phyloP scores from a whole-genome alignment of 345 rosid species.

The Boechera divaricarpa region DNA sequence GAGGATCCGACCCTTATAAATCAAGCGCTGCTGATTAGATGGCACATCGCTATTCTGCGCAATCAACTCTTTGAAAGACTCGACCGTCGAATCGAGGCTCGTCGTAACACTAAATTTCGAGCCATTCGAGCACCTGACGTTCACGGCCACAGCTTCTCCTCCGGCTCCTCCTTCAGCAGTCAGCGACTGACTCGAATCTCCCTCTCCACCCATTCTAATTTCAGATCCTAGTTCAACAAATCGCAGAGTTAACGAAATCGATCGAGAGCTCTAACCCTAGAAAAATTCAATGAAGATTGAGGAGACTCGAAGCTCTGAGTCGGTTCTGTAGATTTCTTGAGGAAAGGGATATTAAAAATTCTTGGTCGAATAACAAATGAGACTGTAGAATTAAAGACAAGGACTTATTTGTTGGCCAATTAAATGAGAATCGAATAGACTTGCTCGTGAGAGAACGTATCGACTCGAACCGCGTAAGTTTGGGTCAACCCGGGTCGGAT shows the following conservation, averaged over 20 bases:
- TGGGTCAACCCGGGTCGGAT: neutral
- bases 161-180: constrained; percentile 39
- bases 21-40: constrained; percentile 79
- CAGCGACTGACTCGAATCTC: constrained; percentile 65
- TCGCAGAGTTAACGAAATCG: constrained; percentile 24
- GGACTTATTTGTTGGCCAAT: constrained; percentile 26
- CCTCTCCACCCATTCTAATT: constrained; percentile 54
- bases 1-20: constrained; percentile 88
- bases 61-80: constrained; percentile 58
- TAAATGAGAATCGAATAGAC: constrained; percentile 20
- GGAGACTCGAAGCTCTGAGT: constrained; percentile 28
- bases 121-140: constrained; percentile 72
- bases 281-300: constrained; percentile 9
- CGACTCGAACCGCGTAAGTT: neutral
- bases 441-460: constrained; percentile 14
- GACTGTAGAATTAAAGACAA: constrained; percentile 8
- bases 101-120: constrained; percentile 62
- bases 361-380: constrained; percentile 37
- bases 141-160: constrained; percentile 54
- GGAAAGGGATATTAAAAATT: constrained; percentile 22
- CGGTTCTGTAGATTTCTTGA: constrained; percentile 39
- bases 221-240: constrained; percentile 17
- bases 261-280: constrained; percentile 39
- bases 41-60: constrained; percentile 75
- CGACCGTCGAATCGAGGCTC: constrained; percentile 63